These are phyloP conservation scores for Quercus suber DNA, from an alignment of 306 rosid genomes.

Conservation along the genomic window DNA sequence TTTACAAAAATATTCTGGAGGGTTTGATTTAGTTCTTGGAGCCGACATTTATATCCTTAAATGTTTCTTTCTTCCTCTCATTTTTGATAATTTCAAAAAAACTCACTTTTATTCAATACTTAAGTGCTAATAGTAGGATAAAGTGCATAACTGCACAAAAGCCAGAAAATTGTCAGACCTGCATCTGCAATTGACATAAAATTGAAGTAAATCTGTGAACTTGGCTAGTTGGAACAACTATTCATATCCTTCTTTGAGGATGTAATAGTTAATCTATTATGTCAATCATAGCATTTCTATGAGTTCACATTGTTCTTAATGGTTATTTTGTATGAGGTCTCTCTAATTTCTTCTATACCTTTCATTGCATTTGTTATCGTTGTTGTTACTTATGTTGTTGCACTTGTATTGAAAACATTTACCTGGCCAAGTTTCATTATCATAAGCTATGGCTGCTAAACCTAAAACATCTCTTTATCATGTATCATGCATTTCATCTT, in stretches of 20 bases:
- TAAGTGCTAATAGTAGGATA: not conserved
- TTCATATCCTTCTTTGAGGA: not conserved
- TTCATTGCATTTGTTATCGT: not conserved
- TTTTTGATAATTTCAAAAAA: not conserved
- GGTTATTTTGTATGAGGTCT: not conserved
- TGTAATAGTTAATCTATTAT: not conserved
- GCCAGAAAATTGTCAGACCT: not conserved
- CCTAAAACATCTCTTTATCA: not conserved
- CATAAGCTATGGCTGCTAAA: not conserved
- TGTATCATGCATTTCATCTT: not conserved
- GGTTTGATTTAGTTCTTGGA: constrained; percentile 85
- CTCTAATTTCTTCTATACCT: not conserved
- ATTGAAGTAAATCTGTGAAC: not conserved
- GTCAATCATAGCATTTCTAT: not conserved
- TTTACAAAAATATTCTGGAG: constrained; percentile 54
- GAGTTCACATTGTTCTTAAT: not conserved
- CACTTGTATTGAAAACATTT: not conserved
- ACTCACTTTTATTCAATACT: not conserved
- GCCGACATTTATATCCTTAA: constrained; percentile 90
- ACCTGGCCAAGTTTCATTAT: not conserved
- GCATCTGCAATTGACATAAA: not conserved
- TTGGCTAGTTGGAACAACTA: not conserved
- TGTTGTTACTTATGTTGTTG: not conserved
- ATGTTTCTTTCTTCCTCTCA: constrained; percentile 3
- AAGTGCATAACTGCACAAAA: not conserved